These are phyloP conservation scores for Collybia mongolica DNA, from an alignment of 768 basidiomycete genomes.

Conservation along the genomic window DNA sequence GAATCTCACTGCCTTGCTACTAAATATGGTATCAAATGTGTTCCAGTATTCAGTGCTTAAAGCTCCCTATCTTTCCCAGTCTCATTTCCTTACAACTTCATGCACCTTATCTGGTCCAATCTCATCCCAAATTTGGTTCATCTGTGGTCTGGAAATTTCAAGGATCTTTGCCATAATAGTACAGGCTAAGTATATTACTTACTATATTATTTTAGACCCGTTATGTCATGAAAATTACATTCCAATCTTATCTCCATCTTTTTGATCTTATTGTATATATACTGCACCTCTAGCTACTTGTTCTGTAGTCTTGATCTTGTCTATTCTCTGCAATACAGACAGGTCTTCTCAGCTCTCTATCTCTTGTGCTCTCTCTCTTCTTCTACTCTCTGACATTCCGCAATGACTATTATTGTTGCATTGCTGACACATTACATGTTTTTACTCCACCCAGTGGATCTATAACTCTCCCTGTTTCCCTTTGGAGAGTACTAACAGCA, in stretches of 20 bases:
- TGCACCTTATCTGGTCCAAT: constrained; percentile 50
- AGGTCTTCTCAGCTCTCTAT: too few relatives aligned
- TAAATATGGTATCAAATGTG: constrained; percentile 31
- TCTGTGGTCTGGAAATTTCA: constrained; percentile 41
- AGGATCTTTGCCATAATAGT: constrained; percentile 29
- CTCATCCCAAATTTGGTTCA: constrained; percentile 36
- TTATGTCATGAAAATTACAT: too few relatives aligned
- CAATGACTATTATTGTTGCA: too few relatives aligned
- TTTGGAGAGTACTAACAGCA: not conserved
- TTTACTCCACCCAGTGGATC: not conserved
- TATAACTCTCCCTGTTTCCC: not conserved
- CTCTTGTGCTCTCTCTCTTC: too few relatives aligned
- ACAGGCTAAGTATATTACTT: constrained; percentile 22
- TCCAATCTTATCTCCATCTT: too few relatives aligned
- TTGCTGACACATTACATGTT: too few relatives aligned
- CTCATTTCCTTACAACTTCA: constrained; percentile 47
- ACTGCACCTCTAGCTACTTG: too few relatives aligned
- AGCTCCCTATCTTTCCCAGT: constrained; percentile 31
- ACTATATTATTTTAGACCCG: not conserved
- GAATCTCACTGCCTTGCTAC: constrained; percentile 16
- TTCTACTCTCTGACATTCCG: too few relatives aligned
- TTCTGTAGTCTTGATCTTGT: too few relatives aligned
- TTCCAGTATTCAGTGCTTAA: constrained; percentile 28
- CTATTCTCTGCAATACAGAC: too few relatives aligned
- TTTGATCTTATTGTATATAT: too few relatives aligned